phyloP scores from a whole-genome alignment of 2,329 filamentous ascomycete species.

The Penicillium sp. region DNA sequence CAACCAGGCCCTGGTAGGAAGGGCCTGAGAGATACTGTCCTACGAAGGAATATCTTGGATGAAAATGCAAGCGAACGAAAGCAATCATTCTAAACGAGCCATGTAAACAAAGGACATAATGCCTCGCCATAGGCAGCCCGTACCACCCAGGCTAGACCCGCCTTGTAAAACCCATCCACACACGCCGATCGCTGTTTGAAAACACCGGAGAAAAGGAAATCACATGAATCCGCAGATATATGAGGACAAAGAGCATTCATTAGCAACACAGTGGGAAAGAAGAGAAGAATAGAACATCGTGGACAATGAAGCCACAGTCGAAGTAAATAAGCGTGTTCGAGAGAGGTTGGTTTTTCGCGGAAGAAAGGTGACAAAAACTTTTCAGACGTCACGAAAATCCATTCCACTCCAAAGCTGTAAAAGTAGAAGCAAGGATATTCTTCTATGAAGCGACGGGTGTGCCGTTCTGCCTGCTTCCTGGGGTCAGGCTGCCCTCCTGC shows the following conservation, averaged over 20 bases:
- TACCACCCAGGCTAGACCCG: conserved; percentile 16
- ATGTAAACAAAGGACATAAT: conserved; percentile 10
- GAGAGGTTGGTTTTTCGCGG: neutral
- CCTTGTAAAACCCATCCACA: conserved; percentile 25
- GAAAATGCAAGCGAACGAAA: conserved; percentile 2
- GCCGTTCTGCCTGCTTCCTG: conserved; percentile 33
- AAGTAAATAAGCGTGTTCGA: neutral
- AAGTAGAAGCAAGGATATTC: neutral
- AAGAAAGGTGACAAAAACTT: neutral
- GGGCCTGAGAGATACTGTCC: neutral
- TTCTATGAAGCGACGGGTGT: conserved; percentile 27
- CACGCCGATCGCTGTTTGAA: conserved; percentile 25
- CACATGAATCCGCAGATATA: conserved; percentile 15
- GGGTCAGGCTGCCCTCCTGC: conserved; percentile 37
- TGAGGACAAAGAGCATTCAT: conserved; percentile 12
- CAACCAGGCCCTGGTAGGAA: neutral
- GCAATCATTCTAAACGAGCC: conserved; percentile 9
- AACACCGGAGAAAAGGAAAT: conserved; percentile 13
- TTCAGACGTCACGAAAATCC: neutral
- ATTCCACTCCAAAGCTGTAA: neutral
- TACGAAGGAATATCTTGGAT: neutral
- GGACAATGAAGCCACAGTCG: neutral
- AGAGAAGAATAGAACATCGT: neutral
- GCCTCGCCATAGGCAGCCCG: conserved; percentile 13
- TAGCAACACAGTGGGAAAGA: conserved; percentile 18